Evolutionary conservation across 73 alveolate species (phyloP).

Genomic region (Paramecium biaurelia): DNA sequence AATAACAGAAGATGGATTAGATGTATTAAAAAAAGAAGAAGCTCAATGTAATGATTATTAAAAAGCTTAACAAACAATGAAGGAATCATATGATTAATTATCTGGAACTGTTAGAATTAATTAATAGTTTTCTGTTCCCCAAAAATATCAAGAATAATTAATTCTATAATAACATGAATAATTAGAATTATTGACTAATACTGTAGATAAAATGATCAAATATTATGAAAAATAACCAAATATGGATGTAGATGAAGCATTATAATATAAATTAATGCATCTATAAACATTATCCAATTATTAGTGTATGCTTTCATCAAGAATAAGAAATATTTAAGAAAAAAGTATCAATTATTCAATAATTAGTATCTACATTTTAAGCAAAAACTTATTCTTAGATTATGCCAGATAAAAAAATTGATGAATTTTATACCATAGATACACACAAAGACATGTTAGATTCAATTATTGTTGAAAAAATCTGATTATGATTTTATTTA

Average conservation of each 20-base stretch:
- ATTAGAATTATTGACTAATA: neutral
- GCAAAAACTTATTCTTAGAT: neutral
- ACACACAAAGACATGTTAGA: neutral
- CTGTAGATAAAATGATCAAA: neutral
- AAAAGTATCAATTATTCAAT: neutral
- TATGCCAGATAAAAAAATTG: neutral
- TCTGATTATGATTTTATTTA: neutral
- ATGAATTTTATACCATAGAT: neutral
- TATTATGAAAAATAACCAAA: slow-evolving; percentile 12
- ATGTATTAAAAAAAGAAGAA: neutral
- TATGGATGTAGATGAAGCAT: neutral
- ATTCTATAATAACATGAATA: neutral
- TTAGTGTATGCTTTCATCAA: neutral
- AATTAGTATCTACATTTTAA: neutral
- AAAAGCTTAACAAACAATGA: neutral
- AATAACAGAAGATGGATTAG: neutral
- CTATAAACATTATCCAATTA: neutral
- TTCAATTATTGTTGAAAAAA: neutral
- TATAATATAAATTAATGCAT: neutral
- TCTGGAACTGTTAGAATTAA: neutral
- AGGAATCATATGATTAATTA: neutral
- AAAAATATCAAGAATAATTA: neutral
- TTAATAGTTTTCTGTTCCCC: neutral
- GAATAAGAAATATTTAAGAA: neutral
- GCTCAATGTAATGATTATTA: neutral